Evolutionary conservation across 257 asterid species (phyloP).

Genomic region (Linaria vulgaris): DNA sequence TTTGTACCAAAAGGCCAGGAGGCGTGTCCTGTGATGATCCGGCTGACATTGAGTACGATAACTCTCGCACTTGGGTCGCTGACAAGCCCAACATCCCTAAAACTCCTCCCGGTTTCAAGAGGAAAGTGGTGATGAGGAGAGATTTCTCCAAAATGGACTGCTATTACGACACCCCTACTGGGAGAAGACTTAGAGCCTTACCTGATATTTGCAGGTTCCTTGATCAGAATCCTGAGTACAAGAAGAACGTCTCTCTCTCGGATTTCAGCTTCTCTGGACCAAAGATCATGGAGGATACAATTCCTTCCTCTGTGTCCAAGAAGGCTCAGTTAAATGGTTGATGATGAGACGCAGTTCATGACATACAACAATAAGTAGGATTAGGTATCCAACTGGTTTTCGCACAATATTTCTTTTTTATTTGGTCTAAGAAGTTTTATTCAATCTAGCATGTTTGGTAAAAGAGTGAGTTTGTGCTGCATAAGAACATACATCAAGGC

Average conservation of each 20-base stretch:
- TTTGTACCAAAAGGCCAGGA: slow-evolving; percentile 28
- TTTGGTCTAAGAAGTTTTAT: neutral
- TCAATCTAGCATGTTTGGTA: neutral
- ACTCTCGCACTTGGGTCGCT: slow-evolving; percentile 35
- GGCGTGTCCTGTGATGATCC: slow-evolving; percentile 36
- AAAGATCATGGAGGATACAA: slow-evolving; percentile 1
- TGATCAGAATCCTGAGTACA: slow-evolving; percentile 14
- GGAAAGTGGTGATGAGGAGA: slow-evolving; percentile 29
- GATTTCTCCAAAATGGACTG: slow-evolving; percentile 30
- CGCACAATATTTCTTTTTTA: neutral
- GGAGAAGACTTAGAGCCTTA: slow-evolving; percentile 19
- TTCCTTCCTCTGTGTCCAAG: neutral
- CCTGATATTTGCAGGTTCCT: neutral
- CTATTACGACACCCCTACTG: slow-evolving; percentile 32
- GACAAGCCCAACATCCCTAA: slow-evolving; percentile 47
- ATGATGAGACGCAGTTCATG: neutral
- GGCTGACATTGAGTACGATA: slow-evolving; percentile 33
- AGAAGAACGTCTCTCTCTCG: neutral
- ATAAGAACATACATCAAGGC: neutral
- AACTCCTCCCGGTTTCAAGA: slow-evolving; percentile 38
- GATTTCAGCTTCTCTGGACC: slow-evolving; percentile 2
- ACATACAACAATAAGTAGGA: no score
- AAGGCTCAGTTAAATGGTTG: neutral
- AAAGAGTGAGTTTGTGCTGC: neutral
- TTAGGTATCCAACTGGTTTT: no score